phyloP scores from a whole-genome alignment of 352 stramenopile species.

The Aphanomyces invadans region DNA sequence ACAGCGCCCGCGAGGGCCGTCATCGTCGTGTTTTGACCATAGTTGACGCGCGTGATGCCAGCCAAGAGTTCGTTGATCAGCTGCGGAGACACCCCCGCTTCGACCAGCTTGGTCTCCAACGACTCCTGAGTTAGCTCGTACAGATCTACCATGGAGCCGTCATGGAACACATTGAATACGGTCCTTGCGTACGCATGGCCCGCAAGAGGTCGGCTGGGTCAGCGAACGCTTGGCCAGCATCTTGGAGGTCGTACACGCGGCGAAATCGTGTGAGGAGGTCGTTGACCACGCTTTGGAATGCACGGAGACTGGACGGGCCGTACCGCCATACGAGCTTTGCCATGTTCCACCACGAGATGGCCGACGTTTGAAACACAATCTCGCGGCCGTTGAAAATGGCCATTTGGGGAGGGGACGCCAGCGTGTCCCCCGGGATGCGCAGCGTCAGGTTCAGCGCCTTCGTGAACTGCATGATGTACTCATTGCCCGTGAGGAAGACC shows the following conservation, averaged over 20 bases:
- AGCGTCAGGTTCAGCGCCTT: slow-evolving; percentile 16
- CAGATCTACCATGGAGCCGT: slow-evolving; percentile 2
- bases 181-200: slow-evolving; percentile 11
- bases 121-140: slow-evolving; percentile 7
- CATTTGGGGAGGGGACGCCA: neutral
- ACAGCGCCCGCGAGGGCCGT: slow-evolving; percentile 26
- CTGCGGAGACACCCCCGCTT: slow-evolving; percentile 6
- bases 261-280: slow-evolving; percentile 15
- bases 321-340: slow-evolving; percentile 29
- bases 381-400: slow-evolving; percentile 29
- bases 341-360: slow-evolving; percentile 5
- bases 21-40: slow-evolving; percentile 30
- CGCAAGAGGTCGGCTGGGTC: slow-evolving; percentile 8
- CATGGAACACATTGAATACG: neutral
- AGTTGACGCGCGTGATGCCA: slow-evolving; percentile 29
- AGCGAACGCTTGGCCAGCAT: neutral
- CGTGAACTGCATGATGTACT: slow-evolving; percentile 28
- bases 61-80: slow-evolving; percentile 28
- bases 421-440: neutral
- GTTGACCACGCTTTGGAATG: slow-evolving; percentile 1
- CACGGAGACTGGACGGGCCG: slow-evolving; percentile 16
- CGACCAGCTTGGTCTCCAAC: slow-evolving; percentile 4
- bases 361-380: slow-evolving; percentile 25
- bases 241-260: slow-evolving; percentile 17
- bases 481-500: slow-evolving; percentile 26